Conservation (phyloP, 306 rosid genomes). For the Vigna hirtella region DNA sequence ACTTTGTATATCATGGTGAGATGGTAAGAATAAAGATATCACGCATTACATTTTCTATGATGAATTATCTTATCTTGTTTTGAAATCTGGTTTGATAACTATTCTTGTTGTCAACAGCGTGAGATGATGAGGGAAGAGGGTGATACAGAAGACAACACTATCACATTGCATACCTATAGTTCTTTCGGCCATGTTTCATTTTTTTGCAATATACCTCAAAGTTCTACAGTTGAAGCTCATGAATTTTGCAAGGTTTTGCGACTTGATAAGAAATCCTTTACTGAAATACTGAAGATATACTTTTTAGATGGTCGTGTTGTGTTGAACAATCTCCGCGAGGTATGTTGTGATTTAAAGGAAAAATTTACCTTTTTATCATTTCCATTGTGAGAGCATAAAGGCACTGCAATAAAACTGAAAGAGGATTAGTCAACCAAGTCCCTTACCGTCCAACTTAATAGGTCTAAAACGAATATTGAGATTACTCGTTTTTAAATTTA, state of each 20-base stretch:
- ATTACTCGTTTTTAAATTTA: too few species aligned
- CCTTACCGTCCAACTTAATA: too few species aligned
- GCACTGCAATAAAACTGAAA: too few species aligned
- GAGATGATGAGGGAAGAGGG: conserved; percentile 55
- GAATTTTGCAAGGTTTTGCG: conserved; percentile 66
- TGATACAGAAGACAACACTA: conserved; percentile 47
- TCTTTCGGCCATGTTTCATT: conserved; percentile 71
- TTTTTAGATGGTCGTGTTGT: conserved; percentile 63
- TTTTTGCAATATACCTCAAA: conserved; percentile 66
- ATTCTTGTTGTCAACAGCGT: conserved; percentile 44
- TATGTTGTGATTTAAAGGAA: conserved; percentile 3
- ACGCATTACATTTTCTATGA: background rate
- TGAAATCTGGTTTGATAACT: conserved; percentile 13
- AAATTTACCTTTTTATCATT: too few species aligned
- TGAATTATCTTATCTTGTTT: background rate
- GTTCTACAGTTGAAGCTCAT: conserved; percentile 50
- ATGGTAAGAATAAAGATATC: conserved; percentile 53
- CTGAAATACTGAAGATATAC: conserved; percentile 57
- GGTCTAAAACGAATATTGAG: too few species aligned
- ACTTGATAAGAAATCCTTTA: conserved; percentile 66
- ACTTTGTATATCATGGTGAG: conserved; percentile 65
- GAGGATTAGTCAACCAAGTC: too few species aligned
- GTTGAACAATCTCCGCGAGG: conserved; percentile 71
- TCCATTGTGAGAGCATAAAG: too few species aligned
- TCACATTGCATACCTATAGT: conserved; percentile 46